These are phyloP conservation scores for Ascochyta fabae DNA, from an alignment of 2,329 filamentous ascomycete species.

Conservation along the genomic window DNA sequence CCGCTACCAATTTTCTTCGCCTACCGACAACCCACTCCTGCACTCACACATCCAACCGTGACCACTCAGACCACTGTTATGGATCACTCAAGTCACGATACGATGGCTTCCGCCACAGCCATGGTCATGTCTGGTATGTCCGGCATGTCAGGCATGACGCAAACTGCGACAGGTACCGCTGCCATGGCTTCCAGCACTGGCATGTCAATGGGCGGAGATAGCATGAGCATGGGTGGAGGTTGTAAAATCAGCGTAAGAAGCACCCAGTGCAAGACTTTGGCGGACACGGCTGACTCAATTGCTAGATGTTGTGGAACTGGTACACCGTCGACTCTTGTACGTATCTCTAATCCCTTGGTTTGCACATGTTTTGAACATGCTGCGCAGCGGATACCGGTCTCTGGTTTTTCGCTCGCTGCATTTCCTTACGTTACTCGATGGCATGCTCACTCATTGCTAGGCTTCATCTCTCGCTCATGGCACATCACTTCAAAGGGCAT, in stretches of 20 bases:
- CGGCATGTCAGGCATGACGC: conserved; percentile 18
- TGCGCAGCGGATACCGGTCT: neutral
- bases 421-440: too few species aligned
- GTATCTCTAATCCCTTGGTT: neutral
- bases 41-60: neutral
- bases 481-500: conserved; percentile 70
- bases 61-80: conserved; percentile 5
- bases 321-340: conserved; percentile 70
- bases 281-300: neutral
- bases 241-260: conserved; percentile 43
- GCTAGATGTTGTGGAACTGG: conserved; percentile 79
- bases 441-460: conserved; percentile 5
- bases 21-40: neutral
- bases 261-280: neutral
- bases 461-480: conserved; percentile 75
- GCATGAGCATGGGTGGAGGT: conserved; percentile 32
- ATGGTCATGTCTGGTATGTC: conserved; percentile 24
- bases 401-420: neutral
- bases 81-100: conserved; percentile 18
- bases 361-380: neutral
- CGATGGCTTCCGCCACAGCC: conserved; percentile 5
- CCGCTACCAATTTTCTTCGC: neutral
- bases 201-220: conserved; percentile 25
- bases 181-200: conserved; percentile 30
- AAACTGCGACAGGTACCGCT: conserved; percentile 26